phyloP scores from a whole-genome alignment of 164 flowering plant species.

The Vitis riparia region DNA sequence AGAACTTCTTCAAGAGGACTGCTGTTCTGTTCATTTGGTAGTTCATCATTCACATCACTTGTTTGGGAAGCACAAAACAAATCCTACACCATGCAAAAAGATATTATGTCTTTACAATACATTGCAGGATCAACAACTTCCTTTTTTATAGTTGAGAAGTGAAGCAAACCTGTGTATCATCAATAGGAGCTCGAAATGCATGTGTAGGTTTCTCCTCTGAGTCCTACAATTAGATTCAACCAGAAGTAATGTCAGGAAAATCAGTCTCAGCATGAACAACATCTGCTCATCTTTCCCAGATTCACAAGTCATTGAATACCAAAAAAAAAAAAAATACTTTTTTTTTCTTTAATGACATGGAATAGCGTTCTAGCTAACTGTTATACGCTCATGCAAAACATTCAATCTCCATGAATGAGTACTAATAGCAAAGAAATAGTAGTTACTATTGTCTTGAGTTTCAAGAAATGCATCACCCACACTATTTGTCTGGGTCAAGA shows the following conservation, averaged over 20 bases:
- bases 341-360: background rate
- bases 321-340: background rate
- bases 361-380: background rate
- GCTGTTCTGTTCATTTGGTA: conserved; percentile 21
- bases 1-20: conserved; percentile 52
- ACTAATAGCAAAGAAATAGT: background rate
- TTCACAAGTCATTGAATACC: background rate
- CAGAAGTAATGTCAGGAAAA: background rate
- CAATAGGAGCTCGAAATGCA: conserved; percentile 50
- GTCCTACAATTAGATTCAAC: conserved; percentile 33
- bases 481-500: background rate
- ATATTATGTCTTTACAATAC: background rate
- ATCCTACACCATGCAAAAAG: conserved; percentile 41
- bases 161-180: conserved; percentile 64
- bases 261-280: conserved; percentile 3
- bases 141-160: background rate
- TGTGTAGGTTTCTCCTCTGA: conserved; percentile 26
- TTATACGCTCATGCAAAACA: background rate
- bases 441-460: no score
- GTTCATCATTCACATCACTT: conserved; percentile 34
- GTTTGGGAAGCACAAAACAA: conserved; percentile 48
- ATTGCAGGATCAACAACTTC: background rate
- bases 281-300: background rate
- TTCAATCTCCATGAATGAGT: background rate
- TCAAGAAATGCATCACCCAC: no score